Percentiles rank a stretch among this genome's conserved stretches.
Evolutionary conservation across 768 basidiomycete species (phyloP).

Genomic region (Tylopilus sp.): DNA sequence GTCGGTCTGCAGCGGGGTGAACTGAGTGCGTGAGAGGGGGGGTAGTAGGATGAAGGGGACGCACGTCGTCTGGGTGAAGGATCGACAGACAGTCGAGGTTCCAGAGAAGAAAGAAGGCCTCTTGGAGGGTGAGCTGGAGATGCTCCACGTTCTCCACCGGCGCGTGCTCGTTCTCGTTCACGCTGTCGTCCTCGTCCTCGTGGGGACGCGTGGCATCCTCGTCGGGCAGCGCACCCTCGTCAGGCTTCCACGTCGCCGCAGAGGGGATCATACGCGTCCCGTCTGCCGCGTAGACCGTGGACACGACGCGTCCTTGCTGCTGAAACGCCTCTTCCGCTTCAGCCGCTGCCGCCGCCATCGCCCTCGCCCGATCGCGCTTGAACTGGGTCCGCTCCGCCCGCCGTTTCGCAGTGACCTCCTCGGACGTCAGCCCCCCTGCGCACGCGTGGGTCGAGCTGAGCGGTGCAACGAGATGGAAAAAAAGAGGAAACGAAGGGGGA

Average conservation of each 20-base stretch:
- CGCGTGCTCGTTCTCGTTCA: conserved; percentile 43
- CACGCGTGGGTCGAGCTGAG: not conserved
- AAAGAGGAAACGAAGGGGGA: not conserved
- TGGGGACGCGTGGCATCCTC: conserved; percentile 13
- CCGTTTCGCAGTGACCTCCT: conserved; percentile 87
- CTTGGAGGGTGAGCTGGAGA: conserved; percentile 83
- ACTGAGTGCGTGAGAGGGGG: not conserved
- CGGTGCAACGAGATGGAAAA: too few species aligned
- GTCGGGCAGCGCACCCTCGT: conserved; percentile 19
- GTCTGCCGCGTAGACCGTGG: conserved; percentile 54
- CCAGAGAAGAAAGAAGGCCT: conserved; percentile 88
- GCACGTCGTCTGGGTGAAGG: conserved; percentile 61
- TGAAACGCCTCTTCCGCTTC: conserved; percentile 77
- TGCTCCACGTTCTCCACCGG: conserved; percentile 77
- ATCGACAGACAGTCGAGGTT: conserved; percentile 79
- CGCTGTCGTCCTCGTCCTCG: conserved; percentile 32
- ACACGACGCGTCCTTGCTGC: conserved; percentile 66
- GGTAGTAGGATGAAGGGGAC: conserved; percentile 20
- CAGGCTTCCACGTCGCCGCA: conserved; percentile 75
- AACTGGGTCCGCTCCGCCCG: conserved; percentile 87
- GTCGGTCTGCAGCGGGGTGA: not conserved
- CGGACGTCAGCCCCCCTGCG: conserved; percentile 57
- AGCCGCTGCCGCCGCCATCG: conserved; percentile 77
- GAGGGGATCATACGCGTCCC: conserved; percentile 57
- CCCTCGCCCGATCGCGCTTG: conserved; percentile 87